phyloP scores from a whole-genome alignment of 176 grass and related monocot genomes.

The Aechmea fasciata region DNA sequence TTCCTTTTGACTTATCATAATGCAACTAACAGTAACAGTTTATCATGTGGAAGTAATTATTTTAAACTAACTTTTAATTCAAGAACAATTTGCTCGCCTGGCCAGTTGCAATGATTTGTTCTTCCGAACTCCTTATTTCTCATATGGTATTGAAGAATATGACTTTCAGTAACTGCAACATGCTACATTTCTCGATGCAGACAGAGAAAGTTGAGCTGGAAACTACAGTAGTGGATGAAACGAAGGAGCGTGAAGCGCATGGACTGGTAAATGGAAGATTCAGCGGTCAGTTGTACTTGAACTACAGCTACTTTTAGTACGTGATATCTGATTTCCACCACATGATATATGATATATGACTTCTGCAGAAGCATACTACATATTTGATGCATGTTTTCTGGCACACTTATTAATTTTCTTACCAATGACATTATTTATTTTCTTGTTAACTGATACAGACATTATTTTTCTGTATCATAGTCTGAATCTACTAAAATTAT shows the following conservation, averaged over 20 bases:
- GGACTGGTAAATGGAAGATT: constrained; percentile 54
- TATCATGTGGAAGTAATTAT: too few species aligned
- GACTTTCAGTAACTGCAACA: neutral
- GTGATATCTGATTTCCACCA: neutral
- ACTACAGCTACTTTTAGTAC: neutral
- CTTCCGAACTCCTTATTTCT: neutral
- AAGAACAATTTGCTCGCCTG: too few species aligned
- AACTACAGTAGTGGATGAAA: constrained; percentile 88
- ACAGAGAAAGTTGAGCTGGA: constrained; percentile 96
- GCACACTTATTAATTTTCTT: too few species aligned
- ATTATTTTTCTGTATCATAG: too few species aligned
- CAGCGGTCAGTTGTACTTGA: constrained; percentile 58
- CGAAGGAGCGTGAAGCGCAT: constrained; percentile 73
- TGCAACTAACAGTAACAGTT: too few species aligned
- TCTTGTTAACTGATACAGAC: too few species aligned
- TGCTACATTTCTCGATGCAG: constrained; percentile 45
- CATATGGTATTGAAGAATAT: neutral
- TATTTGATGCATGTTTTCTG: neutral
- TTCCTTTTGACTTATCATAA: too few species aligned
- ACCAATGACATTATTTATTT: too few species aligned
- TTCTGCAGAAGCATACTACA: neutral
- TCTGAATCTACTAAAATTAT: too few species aligned
- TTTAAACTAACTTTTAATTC: too few species aligned
- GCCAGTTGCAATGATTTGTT: neutral
- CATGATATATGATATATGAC: neutral